Evolutionary conservation across 2,329 filamentous ascomycete species (phyloP), one percentile per base, ranked within the genome.

Genomic region (Moelleriella libera): DNA sequence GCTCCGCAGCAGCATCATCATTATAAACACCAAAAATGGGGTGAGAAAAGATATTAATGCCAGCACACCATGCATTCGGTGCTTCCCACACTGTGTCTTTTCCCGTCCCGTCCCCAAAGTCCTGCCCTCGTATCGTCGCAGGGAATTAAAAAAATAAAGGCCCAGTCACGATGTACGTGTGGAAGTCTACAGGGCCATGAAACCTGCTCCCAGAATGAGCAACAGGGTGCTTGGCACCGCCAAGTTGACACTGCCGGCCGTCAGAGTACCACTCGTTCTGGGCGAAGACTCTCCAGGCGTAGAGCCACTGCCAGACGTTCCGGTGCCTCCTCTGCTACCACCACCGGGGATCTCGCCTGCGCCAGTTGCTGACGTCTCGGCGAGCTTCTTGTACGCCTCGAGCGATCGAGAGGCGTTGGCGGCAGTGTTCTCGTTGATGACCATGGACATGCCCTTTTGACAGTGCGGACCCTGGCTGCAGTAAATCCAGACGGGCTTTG

Each of bases 401-500:
- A 82, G 66, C 34, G 74, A 72, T 52, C 74, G 70, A 40, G 69
- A 59, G 4, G 71, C 50, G 63, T 80, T 81, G 57, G 69, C 68
- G 29, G 64, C 54, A 32, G 72, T 69, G 62, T 82, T 72, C 66
- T 78, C 78, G 64, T 89, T 88, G 60, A 88, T 80, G 32, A 85
- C 83, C 68, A 85, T 82, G 49, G 75, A 73, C 82, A 88, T 88
- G 51, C 83, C 83, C 44, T 61, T 67, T 63, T 88, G 76, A 65
- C 85, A 92, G 68, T 92, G 86, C 58, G 72, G 76, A 43, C 62
- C 79, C 63, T 88, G 82, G 31, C 78, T 80, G 67, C 85, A 90
- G 72, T 83, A 90, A 53, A 85, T 68, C 85, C 86, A 92, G 53
- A 89, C 70, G 31, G 86, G 85, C 48, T 74, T 82, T 43, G 73